Evolutionary conservation across 306 rosid species (phyloP), one percentile per base, ranked within the genome.

Genomic region (Lupinus albus): DNA sequence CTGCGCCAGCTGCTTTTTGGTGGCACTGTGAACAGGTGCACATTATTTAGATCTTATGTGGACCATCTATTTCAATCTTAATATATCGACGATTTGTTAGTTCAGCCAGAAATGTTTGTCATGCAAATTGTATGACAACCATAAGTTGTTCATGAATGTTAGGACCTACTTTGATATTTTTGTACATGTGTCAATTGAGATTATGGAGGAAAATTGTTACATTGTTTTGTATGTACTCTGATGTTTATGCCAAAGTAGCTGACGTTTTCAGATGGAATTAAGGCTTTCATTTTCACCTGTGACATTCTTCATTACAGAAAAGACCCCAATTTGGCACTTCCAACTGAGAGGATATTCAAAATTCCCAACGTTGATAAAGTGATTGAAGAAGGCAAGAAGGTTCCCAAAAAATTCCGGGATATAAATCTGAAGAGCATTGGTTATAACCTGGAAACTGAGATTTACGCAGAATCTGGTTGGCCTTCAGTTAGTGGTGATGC

Each of bases 381-480:
- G 74, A 85, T 80, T 71, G 81, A 78, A 84, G 89, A 82, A 69
- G 99, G 99, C 61, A 88, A 90, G 83, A 88, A 79, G 76, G 73
- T 74, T 62, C 84, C 95, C 44, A 47, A 81, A 67, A 93, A 90
- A 72, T 85, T 61, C 46, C 79, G 89, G 15, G 84, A 79, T 73
- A 84, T 93, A 53, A 90, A 75, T 64, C 64, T 93, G 61, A 36
- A 39, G n/a, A 83, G 87, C 50, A 57, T 84, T 51, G 86, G 72
- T 4, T 58, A 8, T 78, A 17, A 50, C 13, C 73, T 90, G 63
- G 70, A 76, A 7, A 78, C 83, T 76, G 97, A 88, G 59, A 78
- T 76, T 65, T 86, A 83, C 81, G 90, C 99, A 39, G 79, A 86
- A 71, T 77, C 83, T 81, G 99, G 99, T 73, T 90, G 99, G 99